Percentiles rank a stretch among this genome's conserved stretches.
Evolutionary conservation across 306 rosid genomes (phyloP).

Genomic region (Prunus mira): DNA sequence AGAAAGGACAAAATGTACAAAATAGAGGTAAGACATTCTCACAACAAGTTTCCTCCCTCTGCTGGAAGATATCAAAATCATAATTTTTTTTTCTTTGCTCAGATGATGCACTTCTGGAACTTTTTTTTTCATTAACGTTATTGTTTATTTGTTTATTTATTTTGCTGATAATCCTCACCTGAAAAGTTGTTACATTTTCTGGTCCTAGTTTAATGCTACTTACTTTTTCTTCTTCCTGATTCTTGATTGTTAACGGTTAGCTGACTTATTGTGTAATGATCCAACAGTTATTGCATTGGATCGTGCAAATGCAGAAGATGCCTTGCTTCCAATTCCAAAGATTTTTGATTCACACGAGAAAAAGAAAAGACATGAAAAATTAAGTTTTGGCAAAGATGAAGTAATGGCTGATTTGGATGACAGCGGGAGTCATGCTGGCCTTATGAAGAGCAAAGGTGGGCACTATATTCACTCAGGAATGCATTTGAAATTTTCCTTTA

Average conservation of each 20-base stretch:
- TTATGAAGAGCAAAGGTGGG: slow-evolving; percentile 46
- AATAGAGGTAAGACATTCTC: slow-evolving; percentile 42
- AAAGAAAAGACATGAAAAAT: slow-evolving; percentile 36
- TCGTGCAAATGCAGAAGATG: slow-evolving; percentile 93
- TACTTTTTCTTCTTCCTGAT: background rate
- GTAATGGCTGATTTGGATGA: slow-evolving; percentile 26
- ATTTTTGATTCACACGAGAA: slow-evolving; percentile 50
- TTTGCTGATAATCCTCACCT: background rate
- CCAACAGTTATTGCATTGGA: slow-evolving; percentile 73
- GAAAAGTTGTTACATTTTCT: too few relatives aligned
- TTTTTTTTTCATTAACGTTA: background rate
- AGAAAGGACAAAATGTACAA: slow-evolving; percentile 50
- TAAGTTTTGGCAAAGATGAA: slow-evolving; percentile 30
- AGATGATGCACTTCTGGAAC: background rate
- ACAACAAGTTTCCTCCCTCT: background rate
- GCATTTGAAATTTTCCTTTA: background rate
- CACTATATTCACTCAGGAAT: slow-evolving; percentile 2
- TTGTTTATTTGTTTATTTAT: background rate
- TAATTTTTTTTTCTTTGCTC: background rate
- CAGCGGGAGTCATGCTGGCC: slow-evolving; percentile 34
- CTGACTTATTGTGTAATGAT: slow-evolving; percentile 36
- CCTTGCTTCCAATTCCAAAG: slow-evolving; percentile 78
- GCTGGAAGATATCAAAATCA: background rate
- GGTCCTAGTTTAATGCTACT: slow-evolving; percentile 4
- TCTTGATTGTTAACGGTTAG: slow-evolving; percentile 14